These are phyloP conservation scores for Agapanthus africanus DNA, from an alignment of 106 monocot genomes.

Conservation along the genomic window DNA sequence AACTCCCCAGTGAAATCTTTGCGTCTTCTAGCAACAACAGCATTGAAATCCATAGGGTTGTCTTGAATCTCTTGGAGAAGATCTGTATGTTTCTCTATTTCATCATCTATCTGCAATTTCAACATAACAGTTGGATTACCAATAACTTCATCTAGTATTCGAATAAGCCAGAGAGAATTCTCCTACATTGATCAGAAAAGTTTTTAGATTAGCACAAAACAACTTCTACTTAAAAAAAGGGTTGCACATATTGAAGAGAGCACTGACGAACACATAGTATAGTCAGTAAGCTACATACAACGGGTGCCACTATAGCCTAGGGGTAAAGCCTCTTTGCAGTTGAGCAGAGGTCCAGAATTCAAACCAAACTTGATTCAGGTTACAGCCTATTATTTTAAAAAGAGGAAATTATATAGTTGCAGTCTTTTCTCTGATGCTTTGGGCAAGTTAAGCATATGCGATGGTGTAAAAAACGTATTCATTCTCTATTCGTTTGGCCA, in stretches of 20 bases:
- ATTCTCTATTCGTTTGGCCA: too few species aligned
- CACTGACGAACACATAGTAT: not conserved
- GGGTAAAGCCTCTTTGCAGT: too few species aligned
- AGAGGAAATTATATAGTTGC: too few species aligned
- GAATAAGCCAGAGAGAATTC: not conserved
- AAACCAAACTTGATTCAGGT: too few species aligned
- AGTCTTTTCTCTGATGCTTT: too few species aligned
- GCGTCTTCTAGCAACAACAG: conserved; percentile 76
- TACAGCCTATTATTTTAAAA: too few species aligned
- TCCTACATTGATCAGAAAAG: not conserved
- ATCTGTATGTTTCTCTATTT: conserved; percentile 63
- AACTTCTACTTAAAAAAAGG: not conserved
- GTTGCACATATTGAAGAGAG: not conserved
- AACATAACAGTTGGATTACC: not conserved
- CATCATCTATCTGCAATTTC: conserved; percentile 62
- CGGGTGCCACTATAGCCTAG: too few species aligned
- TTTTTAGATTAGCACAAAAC: not conserved
- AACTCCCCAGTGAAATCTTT: conserved; percentile 83
- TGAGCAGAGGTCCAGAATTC: too few species aligned
- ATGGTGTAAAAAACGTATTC: too few species aligned
- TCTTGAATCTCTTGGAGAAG: conserved; percentile 72
- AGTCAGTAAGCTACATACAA: too few species aligned
- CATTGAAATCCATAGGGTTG: conserved; percentile 70
- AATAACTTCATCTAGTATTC: not conserved
- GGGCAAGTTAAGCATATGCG: too few species aligned